These are phyloP conservation scores for Epicoccum nigrum DNA, from an alignment of 2,329 filamentous ascomycete genomes.

Conservation along the genomic window DNA sequence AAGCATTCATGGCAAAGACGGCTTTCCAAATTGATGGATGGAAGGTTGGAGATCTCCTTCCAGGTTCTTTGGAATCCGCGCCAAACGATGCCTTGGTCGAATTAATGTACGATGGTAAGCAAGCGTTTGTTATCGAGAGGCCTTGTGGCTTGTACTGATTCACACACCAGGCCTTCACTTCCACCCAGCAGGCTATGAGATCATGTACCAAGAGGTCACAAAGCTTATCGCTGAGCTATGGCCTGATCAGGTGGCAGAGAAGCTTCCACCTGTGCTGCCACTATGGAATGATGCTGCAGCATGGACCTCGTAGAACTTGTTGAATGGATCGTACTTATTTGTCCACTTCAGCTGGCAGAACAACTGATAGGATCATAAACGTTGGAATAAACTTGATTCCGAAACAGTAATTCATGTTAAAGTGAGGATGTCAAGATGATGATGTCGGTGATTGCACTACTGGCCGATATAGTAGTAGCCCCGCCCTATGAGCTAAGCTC, in stretches of 20 bases:
- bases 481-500: conserved; percentile 6
- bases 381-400: no score
- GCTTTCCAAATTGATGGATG: conserved; percentile 55
- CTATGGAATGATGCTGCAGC: conserved; percentile 54
- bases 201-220: conserved; percentile 62
- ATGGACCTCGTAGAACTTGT: background rate
- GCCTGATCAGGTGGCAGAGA: conserved; percentile 62
- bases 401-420: background rate
- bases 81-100: conserved; percentile 61
- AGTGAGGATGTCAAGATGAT: background rate
- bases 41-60: conserved; percentile 53
- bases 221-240: conserved; percentile 57
- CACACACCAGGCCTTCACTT: conserved; percentile 62
- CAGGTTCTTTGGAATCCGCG: conserved; percentile 64
- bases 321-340: background rate
- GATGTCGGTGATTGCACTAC: conserved; percentile 5
- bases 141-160: conserved; percentile 13
- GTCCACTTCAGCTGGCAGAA: no score
- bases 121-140: background rate
- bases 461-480: background rate
- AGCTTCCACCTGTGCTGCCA: conserved; percentile 60
- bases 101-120: conserved; percentile 63
- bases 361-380: no score
- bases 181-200: conserved; percentile 60
- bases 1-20: conserved; percentile 71